phyloP scores from a whole-genome alignment of 495 filamentous ascomycete genomes.

The Aspergillus olivimuriae region DNA sequence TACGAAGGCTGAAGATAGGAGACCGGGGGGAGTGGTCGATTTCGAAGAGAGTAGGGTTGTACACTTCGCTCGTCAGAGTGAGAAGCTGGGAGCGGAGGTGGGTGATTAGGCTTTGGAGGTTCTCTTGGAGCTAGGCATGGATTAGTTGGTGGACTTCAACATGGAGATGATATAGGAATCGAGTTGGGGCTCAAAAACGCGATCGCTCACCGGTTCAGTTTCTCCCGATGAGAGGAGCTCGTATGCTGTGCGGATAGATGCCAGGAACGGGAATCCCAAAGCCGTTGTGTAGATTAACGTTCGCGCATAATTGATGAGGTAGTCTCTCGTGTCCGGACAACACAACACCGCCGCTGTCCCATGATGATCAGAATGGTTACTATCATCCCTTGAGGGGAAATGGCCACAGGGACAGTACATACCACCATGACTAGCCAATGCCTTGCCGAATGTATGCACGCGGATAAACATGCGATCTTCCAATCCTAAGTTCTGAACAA shows the following conservation, averaged over 20 bases:
- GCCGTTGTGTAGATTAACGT: constrained; percentile 45
- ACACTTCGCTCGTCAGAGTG: constrained; percentile 20
- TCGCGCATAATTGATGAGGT: constrained; percentile 43
- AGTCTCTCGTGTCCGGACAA: constrained; percentile 31
- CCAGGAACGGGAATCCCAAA: constrained; percentile 42
- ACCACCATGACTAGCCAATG: constrained; percentile 68
- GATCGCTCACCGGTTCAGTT: constrained; percentile 36
- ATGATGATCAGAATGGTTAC: background rate
- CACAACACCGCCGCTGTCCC: constrained; percentile 41
- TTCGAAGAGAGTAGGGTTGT: constrained; percentile 26
- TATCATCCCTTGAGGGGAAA: background rate
- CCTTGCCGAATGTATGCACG: constrained; percentile 74
- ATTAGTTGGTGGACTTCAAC: constrained; percentile 1
- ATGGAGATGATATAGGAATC: background rate
- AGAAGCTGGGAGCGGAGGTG: constrained; percentile 30
- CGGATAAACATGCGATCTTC: constrained; percentile 61
- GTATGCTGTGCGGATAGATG: constrained; percentile 40
- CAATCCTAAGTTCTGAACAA: constrained; percentile 62
- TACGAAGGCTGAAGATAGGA: constrained; percentile 41
- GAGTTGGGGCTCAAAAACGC: too few relatives aligned
- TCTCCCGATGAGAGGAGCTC: constrained; percentile 35
- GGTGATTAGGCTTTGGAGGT: constrained; percentile 30
- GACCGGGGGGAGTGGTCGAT: constrained; percentile 37
- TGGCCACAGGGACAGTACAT: constrained; percentile 21
- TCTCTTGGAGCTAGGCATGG: constrained; percentile 26